Evolutionary conservation across 345 rosid species (phyloP), one percentile per base, ranked within the genome.

Genomic region (Eucalyptus dawsonii): DNA sequence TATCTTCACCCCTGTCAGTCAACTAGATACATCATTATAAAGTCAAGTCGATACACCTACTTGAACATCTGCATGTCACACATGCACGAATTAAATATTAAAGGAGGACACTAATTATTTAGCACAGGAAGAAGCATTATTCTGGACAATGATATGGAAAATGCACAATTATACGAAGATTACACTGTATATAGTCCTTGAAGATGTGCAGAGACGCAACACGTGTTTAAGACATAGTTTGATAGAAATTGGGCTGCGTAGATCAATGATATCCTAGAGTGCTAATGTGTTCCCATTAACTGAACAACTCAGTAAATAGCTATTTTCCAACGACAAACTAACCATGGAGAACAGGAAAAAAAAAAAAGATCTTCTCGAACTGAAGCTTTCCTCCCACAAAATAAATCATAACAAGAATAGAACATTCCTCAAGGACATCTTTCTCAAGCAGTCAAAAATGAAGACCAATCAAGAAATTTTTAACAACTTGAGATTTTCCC

Each of bases 1-100:
- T 92, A 90, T 97, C 99, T 92, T 97, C 99, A 87, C 95, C 96
- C 90, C 99, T 97, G 91, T 72, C 86, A 88, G 24, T 49, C 81
- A 65, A 88, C 86, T 25, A 47, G 88, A 65, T 58, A 65, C 40
- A 44, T 67, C 81, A 87, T 25, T 12, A 54, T 11, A 86, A 8
- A 89, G 60, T 56, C 50, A 47, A 34, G 88, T 62, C 15, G 40
- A 85, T 62, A 88, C 87, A 85, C 87, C 44, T 69, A 86, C 62
- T 50, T 29, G 58, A 53, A 50, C 67, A 86, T 86, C 51, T 50
- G 42, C n/a, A 53, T 62, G 31, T 53, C 6, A 9, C 16, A 86
- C 45, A 86, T 40, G 47, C 13, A 76, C 5, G 5, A 11, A 76
- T 40, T 40, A 76, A 76, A 76, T 37, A 76, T 76, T 37, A 76